A percentile compares a stretch with the other conserved stretches of the same genome.
Evolutionary conservation across 2,329 filamentous ascomycete species (phyloP).

Genomic region (Thyridium curvatum): DNA sequence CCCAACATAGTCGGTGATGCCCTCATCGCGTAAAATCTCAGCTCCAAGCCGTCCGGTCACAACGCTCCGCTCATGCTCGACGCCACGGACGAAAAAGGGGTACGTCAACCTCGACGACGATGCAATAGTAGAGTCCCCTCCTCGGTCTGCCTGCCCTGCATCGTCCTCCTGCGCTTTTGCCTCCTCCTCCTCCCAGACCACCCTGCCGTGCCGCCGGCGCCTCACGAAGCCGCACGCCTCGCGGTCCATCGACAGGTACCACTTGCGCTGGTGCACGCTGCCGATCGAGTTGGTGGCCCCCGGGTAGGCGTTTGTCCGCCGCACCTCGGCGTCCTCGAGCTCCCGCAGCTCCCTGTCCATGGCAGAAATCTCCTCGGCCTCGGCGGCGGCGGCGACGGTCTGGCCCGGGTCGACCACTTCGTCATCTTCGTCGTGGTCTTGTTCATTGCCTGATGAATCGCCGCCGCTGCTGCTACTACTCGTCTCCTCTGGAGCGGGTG

Average conservation of each 20-base stretch:
- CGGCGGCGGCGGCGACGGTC: background rate
- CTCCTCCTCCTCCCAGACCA: constrained; percentile 16
- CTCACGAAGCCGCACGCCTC: constrained; percentile 49
- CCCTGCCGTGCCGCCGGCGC: constrained; percentile 14
- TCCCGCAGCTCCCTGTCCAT: constrained; percentile 35
- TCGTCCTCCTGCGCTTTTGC: constrained; percentile 2
- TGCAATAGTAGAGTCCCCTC: background rate
- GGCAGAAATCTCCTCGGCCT: constrained; percentile 17
- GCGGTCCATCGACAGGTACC: constrained; percentile 60
- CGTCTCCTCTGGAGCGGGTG: constrained; percentile 1
- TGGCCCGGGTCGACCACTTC: background rate
- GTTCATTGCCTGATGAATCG: background rate
- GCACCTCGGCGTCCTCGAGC: constrained; percentile 46
- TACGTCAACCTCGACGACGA: constrained; percentile 35
- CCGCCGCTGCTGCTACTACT: background rate
- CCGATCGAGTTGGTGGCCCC: constrained; percentile 60
- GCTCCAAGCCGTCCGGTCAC: constrained; percentile 54
- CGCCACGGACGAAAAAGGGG: constrained; percentile 56
- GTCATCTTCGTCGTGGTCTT: background rate
- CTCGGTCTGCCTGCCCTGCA: background rate
- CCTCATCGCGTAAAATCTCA: constrained; percentile 57
- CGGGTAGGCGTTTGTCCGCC: constrained; percentile 57
- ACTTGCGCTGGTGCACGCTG: constrained; percentile 60
- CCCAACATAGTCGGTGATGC: constrained; percentile 47
- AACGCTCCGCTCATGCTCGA: constrained; percentile 57